These are phyloP conservation scores for Porodaedalea pini DNA, from an alignment of 1,284 basidiomycete species.

Conservation along the genomic window DNA sequence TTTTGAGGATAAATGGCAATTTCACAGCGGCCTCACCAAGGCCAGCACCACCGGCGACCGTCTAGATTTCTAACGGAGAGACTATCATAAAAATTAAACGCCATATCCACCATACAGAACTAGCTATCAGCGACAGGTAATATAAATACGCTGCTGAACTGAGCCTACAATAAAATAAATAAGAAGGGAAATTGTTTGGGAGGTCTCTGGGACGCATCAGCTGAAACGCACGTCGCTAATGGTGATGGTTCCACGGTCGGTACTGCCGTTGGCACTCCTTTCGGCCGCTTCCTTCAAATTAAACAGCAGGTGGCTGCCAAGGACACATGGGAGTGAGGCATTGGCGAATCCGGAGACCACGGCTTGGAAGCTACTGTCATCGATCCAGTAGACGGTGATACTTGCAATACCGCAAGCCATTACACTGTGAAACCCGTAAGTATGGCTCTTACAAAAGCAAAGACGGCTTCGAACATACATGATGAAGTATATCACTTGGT, in stretches of 20 bases:
- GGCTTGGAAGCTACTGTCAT: background rate
- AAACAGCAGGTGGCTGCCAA: slow-evolving; percentile 14
- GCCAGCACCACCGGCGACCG: too few species aligned
- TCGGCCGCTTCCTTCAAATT: slow-evolving; percentile 8
- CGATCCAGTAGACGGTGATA: slow-evolving; percentile 10
- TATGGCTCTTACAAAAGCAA: background rate
- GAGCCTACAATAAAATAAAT: background rate
- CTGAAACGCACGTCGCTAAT: slow-evolving; percentile 3
- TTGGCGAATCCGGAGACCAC: slow-evolving; percentile 8
- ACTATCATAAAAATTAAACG: too few species aligned
- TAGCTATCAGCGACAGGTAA: background rate
- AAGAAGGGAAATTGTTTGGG: background rate
- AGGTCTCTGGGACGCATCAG: background rate
- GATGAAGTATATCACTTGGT: slow-evolving; percentile 15
- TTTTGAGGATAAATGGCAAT: too few species aligned
- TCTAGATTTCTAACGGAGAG: too few species aligned
- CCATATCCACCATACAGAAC: too few species aligned
- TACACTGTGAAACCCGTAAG: background rate
- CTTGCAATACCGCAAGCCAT: slow-evolving; percentile 11
- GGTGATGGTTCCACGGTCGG: background rate
- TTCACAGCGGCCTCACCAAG: too few species aligned
- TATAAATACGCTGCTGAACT: background rate
- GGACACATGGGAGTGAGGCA: slow-evolving; percentile 6
- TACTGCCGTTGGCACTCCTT: background rate
- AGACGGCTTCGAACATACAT: background rate